Conservation (phyloP, 2,329 filamentous ascomycete genomes). For the Hymenoscyphus repandus region DNA sequence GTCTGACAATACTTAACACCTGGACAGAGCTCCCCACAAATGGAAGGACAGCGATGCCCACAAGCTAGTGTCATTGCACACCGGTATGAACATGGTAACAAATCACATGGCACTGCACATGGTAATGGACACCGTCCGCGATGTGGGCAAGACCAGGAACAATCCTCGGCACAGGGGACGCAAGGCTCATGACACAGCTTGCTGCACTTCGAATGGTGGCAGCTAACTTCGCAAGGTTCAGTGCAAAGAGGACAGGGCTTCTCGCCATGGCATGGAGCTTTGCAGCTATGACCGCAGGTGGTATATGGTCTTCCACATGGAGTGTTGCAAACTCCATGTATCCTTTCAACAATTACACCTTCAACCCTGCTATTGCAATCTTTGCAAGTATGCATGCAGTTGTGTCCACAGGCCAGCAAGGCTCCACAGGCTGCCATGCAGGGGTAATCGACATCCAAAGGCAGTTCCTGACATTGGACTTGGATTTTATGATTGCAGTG, state of each 20-base stretch:
- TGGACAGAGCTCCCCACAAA: conserved; percentile 62
- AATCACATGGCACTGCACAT: conserved; percentile 63
- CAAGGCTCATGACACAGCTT: conserved; percentile 56
- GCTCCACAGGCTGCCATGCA: conserved; percentile 45
- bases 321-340: conserved; percentile 45
- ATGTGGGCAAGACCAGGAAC: conserved; percentile 52
- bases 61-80: conserved; percentile 51
- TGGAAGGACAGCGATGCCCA: conserved; percentile 58
- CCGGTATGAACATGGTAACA: conserved; percentile 57
- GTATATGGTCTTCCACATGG: conserved; percentile 46
- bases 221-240: conserved; percentile 48
- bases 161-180: conserved; percentile 52
- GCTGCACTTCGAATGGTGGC: conserved; percentile 50
- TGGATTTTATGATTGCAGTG: conserved; percentile 49
- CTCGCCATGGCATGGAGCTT: conserved; percentile 45
- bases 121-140: conserved; percentile 36
- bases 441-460: conserved; percentile 31
- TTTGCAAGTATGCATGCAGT: conserved; percentile 45
- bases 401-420: conserved; percentile 52
- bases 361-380: conserved; percentile 40
- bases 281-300: conserved; percentile 53
- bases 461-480: conserved; percentile 48
- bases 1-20: conserved; percentile 46
- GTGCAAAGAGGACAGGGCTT: conserved; percentile 43
- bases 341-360: conserved; percentile 25